Evolutionary conservation across 2,329 filamentous ascomycete species (phyloP).

Genomic region (Talaromyces sp.): DNA sequence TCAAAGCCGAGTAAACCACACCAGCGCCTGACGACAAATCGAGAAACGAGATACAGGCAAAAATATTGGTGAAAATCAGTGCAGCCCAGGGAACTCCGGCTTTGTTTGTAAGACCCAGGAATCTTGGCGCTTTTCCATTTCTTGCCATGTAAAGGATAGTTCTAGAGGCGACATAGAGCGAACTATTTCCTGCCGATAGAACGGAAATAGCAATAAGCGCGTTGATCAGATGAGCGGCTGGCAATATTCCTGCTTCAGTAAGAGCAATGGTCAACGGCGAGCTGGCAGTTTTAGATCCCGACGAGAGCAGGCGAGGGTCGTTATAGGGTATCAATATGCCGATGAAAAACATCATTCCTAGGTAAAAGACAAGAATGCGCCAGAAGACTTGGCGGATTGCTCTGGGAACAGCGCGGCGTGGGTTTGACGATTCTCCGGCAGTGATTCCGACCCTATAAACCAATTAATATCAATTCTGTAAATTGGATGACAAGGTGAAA

Average conservation of each 20-base stretch:
- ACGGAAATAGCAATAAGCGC: constrained; percentile 70
- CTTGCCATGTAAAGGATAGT: constrained; percentile 73
- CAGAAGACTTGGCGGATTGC: constrained; percentile 38
- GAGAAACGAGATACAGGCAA: constrained; percentile 45
- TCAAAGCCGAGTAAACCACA: constrained; percentile 24
- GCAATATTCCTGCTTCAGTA: constrained; percentile 66
- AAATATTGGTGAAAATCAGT: constrained; percentile 63
- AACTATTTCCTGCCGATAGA: constrained; percentile 65
- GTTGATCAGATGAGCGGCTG: constrained; percentile 71
- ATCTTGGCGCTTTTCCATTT: constrained; percentile 61
- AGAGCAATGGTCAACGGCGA: constrained; percentile 70
- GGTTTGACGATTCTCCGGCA: constrained; percentile 35
- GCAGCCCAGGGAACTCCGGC: constrained; percentile 57
- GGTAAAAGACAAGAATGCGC: constrained; percentile 52
- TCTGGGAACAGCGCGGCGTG: constrained; percentile 39
- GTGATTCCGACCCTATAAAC: constrained; percentile 28
- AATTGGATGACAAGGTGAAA: neutral
- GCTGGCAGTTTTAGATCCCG: constrained; percentile 57
- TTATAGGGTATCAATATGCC: constrained; percentile 68
- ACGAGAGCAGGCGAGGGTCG: constrained; percentile 57
- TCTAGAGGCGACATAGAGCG: constrained; percentile 70
- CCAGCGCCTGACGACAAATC: constrained; percentile 25
- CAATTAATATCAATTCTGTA: neutral
- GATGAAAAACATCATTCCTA: constrained; percentile 65
- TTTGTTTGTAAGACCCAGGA: constrained; percentile 62